Evolutionary conservation across 1,284 basidiomycete species (phyloP).

Genomic region (Meripilus lineatus): DNA sequence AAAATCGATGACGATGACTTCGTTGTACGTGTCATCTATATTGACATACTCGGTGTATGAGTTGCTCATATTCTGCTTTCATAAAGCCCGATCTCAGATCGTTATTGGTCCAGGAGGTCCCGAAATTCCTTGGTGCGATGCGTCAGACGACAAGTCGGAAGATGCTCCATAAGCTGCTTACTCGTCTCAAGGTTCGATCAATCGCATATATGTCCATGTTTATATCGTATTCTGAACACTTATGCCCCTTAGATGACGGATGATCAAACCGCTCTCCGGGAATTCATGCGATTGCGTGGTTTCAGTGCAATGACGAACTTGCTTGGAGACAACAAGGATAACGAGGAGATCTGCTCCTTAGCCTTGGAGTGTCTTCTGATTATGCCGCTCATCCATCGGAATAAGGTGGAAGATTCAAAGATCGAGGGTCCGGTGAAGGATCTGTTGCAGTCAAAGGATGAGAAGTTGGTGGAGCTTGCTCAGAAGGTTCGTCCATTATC

Average conservation of each 20-base stretch:
- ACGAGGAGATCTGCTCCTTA: constrained; percentile 64
- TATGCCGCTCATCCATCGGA: constrained; percentile 86
- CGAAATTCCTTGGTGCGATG: constrained; percentile 89
- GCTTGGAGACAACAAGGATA: constrained; percentile 73
- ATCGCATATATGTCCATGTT: not conserved
- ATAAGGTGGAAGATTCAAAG: constrained; percentile 91
- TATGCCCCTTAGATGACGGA: constrained; percentile 68
- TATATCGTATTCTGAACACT: not conserved
- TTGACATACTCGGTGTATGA: not conserved
- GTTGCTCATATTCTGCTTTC: not conserved
- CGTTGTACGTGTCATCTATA: constrained; percentile 44
- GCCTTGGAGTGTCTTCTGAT: constrained; percentile 68
- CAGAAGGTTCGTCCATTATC: constrained; percentile 45
- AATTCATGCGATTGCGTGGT: constrained; percentile 91
- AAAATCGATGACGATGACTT: constrained; percentile 96
- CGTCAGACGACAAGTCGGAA: constrained; percentile 85
- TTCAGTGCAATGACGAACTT: constrained; percentile 92
- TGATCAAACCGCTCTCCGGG: constrained; percentile 74
- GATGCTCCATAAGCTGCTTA: constrained; percentile 81
- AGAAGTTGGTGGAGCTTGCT: constrained; percentile 49
- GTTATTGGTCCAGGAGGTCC: constrained; percentile 75
- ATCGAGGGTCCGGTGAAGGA: constrained; percentile 65
- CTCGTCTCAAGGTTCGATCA: constrained; percentile 72
- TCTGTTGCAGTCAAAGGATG: constrained; percentile 53
- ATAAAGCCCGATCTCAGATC: constrained; percentile 67